These are phyloP conservation scores for Phlegmacium glaucopus DNA, from an alignment of 768 basidiomycete species.

Conservation along the genomic window DNA sequence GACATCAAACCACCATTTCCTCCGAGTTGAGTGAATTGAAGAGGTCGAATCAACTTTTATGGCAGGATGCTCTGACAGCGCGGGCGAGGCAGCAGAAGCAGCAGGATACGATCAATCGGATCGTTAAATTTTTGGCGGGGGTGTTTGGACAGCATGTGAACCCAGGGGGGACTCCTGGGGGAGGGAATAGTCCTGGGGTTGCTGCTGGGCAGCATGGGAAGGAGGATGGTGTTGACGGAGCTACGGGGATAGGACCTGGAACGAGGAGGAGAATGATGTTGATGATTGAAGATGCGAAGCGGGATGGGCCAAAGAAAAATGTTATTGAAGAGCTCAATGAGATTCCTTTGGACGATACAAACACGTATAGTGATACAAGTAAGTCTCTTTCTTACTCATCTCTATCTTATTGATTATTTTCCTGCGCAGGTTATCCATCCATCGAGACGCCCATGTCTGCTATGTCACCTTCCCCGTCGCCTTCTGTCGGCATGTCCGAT, in stretches of 20 bases:
- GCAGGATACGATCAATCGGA: slow-evolving; percentile 93
- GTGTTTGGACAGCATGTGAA: slow-evolving; percentile 69
- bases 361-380: slow-evolving; percentile 11
- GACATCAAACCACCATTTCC: slow-evolving; percentile 91
- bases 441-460: slow-evolving; percentile 44
- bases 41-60: slow-evolving; percentile 82
- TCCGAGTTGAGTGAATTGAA: slow-evolving; percentile 87
- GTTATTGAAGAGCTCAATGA: slow-evolving; percentile 24
- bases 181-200: slow-evolving; percentile 17
- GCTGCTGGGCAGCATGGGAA: slow-evolving; percentile 21
- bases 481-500: slow-evolving; percentile 30
- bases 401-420: slow-evolving; percentile 8
- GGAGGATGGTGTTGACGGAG: slow-evolving; percentile 23
- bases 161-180: slow-evolving; percentile 29
- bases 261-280: slow-evolving; percentile 35
- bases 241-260: not conserved
- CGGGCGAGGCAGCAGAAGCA: slow-evolving; percentile 86
- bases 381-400: slow-evolving; percentile 7
- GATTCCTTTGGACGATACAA: slow-evolving; percentile 14
- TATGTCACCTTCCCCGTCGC: slow-evolving; percentile 27
- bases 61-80: slow-evolving; percentile 84
- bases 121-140: slow-evolving; percentile 91
- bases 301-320: slow-evolving; percentile 31
- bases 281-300: slow-evolving; percentile 62
- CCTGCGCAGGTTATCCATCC: slow-evolving; percentile 36